phyloP scores from a whole-genome alignment of 805 yeast species.

The Starmera quercuum region DNA sequence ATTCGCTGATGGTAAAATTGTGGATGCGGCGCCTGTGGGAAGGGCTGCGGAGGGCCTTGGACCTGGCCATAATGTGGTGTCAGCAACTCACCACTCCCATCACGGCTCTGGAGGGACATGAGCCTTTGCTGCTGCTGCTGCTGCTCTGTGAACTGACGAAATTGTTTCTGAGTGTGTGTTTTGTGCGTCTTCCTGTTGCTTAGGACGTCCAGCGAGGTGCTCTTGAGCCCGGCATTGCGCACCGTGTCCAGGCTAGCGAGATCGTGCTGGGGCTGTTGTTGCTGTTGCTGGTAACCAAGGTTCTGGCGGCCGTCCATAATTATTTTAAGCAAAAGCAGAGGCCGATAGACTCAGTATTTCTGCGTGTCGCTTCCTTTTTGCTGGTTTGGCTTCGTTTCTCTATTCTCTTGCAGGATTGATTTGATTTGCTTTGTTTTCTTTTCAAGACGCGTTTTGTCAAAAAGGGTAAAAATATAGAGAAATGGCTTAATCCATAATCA shows the following conservation, averaged over 20 bases:
- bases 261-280: no score
- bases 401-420: no score
- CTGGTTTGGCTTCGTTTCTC: no score
- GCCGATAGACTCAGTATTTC: no score
- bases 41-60: not conserved
- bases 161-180: conserved; percentile 18
- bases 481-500: no score
- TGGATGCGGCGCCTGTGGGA: not conserved
- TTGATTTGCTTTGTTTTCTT: no score
- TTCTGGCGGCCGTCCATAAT: no score
- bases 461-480: no score
- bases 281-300: no score
- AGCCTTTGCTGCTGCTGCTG: conserved; percentile 1
- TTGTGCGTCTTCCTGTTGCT: conserved; percentile 14
- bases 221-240: conserved; percentile 16
- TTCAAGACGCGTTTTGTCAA: no score
- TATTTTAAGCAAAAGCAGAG: no score
- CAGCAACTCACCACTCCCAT: not conserved
- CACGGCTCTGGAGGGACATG: not conserved
- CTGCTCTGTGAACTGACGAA: conserved; percentile 16
- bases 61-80: not conserved
- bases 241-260: conserved; percentile 10
- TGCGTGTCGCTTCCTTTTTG: no score
- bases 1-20: not conserved
- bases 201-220: conserved; percentile 17